Evolutionary conservation across 371 early-diverging fungal species (phyloP).

Genomic region (Mucor ambiguus): DNA sequence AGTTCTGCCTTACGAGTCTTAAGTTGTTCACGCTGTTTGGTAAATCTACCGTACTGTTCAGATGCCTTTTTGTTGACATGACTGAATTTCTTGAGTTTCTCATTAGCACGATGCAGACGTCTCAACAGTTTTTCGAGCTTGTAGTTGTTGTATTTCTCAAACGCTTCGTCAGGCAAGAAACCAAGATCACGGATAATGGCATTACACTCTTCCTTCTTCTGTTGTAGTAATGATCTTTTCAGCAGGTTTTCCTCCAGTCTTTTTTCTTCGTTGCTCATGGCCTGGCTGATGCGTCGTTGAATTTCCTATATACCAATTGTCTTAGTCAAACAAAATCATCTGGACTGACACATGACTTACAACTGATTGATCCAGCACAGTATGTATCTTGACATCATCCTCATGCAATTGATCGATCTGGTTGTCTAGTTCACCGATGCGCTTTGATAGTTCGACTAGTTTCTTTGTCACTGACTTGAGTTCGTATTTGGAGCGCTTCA

Average conservation of each 20-base stretch:
- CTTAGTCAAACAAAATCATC: background rate
- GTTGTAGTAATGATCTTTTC: slow-evolving; percentile 72
- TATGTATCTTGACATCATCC: slow-evolving; percentile 37
- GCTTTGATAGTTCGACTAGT: slow-evolving; percentile 31
- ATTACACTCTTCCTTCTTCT: slow-evolving; percentile 87
- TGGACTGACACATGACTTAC: slow-evolving; percentile 28
- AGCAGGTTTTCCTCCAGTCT: slow-evolving; percentile 75
- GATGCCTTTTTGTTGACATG: slow-evolving; percentile 98
- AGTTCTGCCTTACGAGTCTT: slow-evolving; percentile 83
- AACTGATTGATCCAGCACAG: slow-evolving; percentile 56
- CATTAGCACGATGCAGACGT: slow-evolving; percentile 82
- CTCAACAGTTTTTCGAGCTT: slow-evolving; percentile 64
- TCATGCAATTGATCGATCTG: slow-evolving; percentile 42
- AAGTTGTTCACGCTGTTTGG: slow-evolving; percentile 86
- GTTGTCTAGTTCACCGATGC: slow-evolving; percentile 43
- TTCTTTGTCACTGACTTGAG: slow-evolving; percentile 52
- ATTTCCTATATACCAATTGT: slow-evolving; percentile 21
- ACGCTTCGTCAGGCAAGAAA: slow-evolving; percentile 95
- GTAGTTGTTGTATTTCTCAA: slow-evolving; percentile 65
- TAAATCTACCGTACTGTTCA: slow-evolving; percentile 95
- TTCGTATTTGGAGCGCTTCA: slow-evolving; percentile 56
- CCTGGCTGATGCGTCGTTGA: slow-evolving; percentile 26
- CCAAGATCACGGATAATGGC: slow-evolving; percentile 93
- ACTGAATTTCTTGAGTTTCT: slow-evolving; percentile 81
- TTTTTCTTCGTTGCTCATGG: slow-evolving; percentile 56